Conservation (phyloP, 1,139 yeast species). For the Candida sanyaensis region DNA sequence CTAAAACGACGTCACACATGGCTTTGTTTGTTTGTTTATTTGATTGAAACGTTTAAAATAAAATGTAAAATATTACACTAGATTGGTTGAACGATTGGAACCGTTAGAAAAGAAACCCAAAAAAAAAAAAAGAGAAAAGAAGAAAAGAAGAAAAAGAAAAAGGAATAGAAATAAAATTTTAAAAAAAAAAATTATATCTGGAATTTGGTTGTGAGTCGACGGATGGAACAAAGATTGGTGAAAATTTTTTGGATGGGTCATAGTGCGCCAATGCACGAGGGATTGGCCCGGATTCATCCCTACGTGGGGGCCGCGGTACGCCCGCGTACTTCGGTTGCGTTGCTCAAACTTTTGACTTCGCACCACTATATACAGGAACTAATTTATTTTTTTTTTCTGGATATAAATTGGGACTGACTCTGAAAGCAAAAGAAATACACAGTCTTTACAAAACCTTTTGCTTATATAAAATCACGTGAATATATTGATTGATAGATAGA, state of each 20-base stretch:
- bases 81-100: slow-evolving; percentile 15
- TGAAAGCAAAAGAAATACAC: background rate
- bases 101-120: slow-evolving; percentile 12
- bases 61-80: background rate
- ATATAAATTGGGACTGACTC: background rate
- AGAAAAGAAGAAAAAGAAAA: slow-evolving; percentile 6
- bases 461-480: slow-evolving; percentile 1
- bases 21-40: background rate
- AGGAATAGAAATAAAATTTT: background rate
- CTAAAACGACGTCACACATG: slow-evolving; percentile 92
- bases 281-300: too few relatives aligned
- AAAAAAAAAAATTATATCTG: background rate
- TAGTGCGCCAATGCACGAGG: background rate
- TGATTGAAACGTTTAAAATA: background rate
- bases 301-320: background rate
- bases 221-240: background rate
- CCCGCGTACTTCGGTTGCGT: too few relatives aligned
- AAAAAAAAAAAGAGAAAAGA: slow-evolving; percentile 4
- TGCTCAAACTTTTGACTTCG: background rate
- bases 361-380: background rate
- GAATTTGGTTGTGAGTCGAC: background rate
- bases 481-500: background rate
- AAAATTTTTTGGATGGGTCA: slow-evolving; percentile 1
- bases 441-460: background rate
- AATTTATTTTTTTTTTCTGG: background rate